These are phyloP conservation scores for Taxillus chinensis DNA, from an alignment of 164 flowering plant species.

Conservation along the genomic window DNA sequence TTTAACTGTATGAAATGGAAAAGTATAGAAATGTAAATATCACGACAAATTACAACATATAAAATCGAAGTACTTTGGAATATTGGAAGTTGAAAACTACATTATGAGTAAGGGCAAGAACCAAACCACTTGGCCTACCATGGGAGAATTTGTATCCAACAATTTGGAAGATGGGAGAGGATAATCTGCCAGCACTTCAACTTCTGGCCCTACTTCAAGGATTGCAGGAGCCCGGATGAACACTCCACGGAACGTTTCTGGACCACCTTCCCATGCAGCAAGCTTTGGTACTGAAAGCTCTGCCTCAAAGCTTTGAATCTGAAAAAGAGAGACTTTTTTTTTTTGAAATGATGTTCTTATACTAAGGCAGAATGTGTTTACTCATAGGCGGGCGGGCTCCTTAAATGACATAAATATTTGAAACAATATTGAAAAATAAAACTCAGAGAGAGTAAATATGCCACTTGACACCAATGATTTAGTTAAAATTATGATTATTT, in stretches of 20 bases:
- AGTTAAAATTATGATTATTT: too few relatives aligned
- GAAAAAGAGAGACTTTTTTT: slow-evolving; percentile 2
- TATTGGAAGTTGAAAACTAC: neutral
- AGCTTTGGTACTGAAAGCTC: slow-evolving; percentile 64
- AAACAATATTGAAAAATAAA: too few relatives aligned
- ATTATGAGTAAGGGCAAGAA: neutral
- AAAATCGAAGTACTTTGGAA: too few relatives aligned
- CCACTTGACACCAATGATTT: too few relatives aligned
- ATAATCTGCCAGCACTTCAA: slow-evolving; percentile 74
- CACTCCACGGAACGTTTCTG: slow-evolving; percentile 69
- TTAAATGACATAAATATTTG: neutral
- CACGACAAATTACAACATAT: too few relatives aligned
- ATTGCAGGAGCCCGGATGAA: slow-evolving; percentile 97
- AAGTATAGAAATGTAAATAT: too few relatives aligned
- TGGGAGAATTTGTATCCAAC: slow-evolving; percentile 18
- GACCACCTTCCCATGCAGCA: slow-evolving; percentile 75
- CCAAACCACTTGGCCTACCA: slow-evolving; percentile 38
- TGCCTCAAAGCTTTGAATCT: slow-evolving; percentile 91
- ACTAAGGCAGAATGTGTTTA: neutral
- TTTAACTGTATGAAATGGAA: too few relatives aligned
- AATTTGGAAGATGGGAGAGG: slow-evolving; percentile 29
- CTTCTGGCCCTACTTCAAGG: slow-evolving; percentile 81
- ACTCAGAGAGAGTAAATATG: too few relatives aligned
- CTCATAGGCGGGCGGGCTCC: neutral
- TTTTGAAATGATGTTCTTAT: too few relatives aligned